These are phyloP conservation scores for Pythium dissotocum DNA, from an alignment of 352 stramenopile species.

Conservation along the genomic window DNA sequence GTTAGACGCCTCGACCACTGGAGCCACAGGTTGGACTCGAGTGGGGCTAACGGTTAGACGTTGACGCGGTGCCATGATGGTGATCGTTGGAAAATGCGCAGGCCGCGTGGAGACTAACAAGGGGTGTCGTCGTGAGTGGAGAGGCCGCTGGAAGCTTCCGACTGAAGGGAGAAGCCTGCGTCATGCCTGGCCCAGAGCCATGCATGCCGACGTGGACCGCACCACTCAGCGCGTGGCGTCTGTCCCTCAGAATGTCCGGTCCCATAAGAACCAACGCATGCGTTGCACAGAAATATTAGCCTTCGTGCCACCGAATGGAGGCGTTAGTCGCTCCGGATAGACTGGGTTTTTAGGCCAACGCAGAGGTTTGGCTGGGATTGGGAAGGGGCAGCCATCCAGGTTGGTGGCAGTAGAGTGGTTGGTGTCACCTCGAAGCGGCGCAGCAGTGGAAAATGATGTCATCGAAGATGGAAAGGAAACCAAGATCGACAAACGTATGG, in stretches of 20 bases:
- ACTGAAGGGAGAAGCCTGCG: not conserved
- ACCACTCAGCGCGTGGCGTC: not conserved
- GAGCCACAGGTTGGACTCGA: not conserved
- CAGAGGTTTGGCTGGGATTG: conserved; percentile 13
- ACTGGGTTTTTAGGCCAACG: not conserved
- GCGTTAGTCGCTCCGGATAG: not conserved
- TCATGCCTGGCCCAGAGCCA: not conserved
- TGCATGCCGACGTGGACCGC: not conserved
- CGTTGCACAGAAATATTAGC: conserved; percentile 9
- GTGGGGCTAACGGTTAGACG: not conserved
- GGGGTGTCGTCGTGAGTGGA: not conserved
- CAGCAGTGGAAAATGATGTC: conserved; percentile 19
- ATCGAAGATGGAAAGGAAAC: conserved; percentile 3
- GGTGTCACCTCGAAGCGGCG: not conserved
- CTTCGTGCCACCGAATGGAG: conserved; percentile 16
- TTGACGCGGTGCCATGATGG: not conserved
- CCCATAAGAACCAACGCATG: not conserved
- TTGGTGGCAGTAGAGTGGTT: conserved; percentile 11
- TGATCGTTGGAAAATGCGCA: not conserved
- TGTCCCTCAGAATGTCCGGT: not conserved
- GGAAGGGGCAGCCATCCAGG: conserved; percentile 1
- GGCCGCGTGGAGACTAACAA: not conserved
- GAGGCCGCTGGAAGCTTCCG: not conserved
- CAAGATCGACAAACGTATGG: not conserved
- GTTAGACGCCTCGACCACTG: not conserved